Evolutionary conservation across 2,329 filamentous ascomycete species (phyloP), one percentile per base, ranked within the genome.

Genomic region (Pseudocercospora musae): DNA sequence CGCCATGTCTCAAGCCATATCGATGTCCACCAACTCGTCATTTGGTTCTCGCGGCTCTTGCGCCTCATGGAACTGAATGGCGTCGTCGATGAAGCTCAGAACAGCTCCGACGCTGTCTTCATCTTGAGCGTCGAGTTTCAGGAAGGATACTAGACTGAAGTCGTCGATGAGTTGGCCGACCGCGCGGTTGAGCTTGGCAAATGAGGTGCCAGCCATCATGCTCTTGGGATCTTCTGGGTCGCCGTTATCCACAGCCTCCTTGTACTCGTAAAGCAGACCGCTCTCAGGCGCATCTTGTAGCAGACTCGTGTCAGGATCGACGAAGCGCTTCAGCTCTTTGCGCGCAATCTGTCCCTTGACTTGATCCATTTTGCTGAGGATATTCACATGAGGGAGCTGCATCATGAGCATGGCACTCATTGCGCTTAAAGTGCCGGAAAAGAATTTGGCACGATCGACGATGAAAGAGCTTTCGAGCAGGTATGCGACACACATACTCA

Each of bases 331-430:
- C 63, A 99, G 76, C 70, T 98, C 92, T 76, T 89, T 89, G 77
- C 92, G 92, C 62, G 88, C 88, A 25, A 98, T 85, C 77, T 95
- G 91, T 42, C 91, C 92, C 75, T 95, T 95, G 68, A 98, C 87
- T 64, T 98, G 85, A 75, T 99, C 95, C 93, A 98, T 98, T 80
- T 99, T 99, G 74, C 90, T 96, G 60, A 99, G 81, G 64, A 99
- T 89, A 75, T 99, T 99, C 74, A 99, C 87, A 75, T 99, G 95
- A 4, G 95, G 95, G 67, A 98, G 87, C 78, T 98, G 95, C 66
- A 99, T 85, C 92, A 98, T 95, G 72, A 99, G 87, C 95, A 99
- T 99, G 67, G 95, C 93, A 72, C 91, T 96, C 95, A 99, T 98
- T 68, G 95, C 95, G 74, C 90, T 95, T 63, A 99, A 82, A 0